These are phyloP conservation scores for Ballota nigra DNA, from an alignment of 257 asterid genomes.

Conservation along the genomic window DNA sequence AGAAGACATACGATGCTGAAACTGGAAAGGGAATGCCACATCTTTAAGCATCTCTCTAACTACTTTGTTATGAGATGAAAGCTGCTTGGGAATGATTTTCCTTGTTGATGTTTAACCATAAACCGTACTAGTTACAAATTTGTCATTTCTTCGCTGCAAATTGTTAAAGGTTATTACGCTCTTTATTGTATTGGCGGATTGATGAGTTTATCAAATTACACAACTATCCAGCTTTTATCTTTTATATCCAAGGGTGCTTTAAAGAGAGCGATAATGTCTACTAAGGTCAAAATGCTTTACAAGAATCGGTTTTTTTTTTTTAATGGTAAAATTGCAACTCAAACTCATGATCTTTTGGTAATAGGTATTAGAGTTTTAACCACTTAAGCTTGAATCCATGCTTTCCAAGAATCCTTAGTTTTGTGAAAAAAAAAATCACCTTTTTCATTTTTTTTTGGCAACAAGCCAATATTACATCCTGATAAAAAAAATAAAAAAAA, in stretches of 20 bases:
- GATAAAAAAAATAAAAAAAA: no score
- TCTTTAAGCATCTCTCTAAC: slow-evolving; percentile 35
- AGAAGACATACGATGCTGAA: slow-evolving; percentile 79
- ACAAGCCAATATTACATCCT: no score
- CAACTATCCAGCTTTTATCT: not conserved
- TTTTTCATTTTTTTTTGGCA: no score
- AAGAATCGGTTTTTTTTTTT: no score
- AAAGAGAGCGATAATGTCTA: not conserved
- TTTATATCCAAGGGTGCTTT: not conserved
- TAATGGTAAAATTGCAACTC: no score
- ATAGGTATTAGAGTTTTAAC: no score
- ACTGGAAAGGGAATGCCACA: slow-evolving; percentile 92
- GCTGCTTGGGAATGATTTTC: slow-evolving; percentile 3
- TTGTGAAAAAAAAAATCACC: no score
- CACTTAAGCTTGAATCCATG: no score
- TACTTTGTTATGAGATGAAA: not conserved
- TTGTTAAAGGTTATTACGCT: not conserved
- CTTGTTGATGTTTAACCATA: slow-evolving; percentile 13
- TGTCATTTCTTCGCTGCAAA: not conserved
- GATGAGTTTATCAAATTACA: not conserved
- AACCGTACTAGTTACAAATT: not conserved
- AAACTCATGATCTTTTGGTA: no score
- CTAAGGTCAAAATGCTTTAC: not conserved
- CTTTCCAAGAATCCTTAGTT: no score
- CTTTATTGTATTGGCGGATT: not conserved